Conservation (phyloP, 768 basidiomycete species). For the Russula brevipes region DNA sequence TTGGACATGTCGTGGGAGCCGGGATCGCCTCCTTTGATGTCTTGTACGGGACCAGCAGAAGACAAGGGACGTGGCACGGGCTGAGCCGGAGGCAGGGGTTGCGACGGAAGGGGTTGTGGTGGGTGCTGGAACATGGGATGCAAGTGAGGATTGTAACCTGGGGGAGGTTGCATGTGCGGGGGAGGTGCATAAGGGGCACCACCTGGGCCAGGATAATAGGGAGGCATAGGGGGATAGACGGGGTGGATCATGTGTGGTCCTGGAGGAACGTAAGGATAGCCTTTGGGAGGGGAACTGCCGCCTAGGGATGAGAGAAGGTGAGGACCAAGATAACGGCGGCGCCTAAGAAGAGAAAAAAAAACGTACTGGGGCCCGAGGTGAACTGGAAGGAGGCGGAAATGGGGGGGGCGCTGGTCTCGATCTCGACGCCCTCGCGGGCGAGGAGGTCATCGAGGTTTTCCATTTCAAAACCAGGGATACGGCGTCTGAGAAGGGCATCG, state of each 20-base stretch:
- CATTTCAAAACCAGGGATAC: slow-evolving; percentile 61
- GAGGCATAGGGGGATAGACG: slow-evolving; percentile 45
- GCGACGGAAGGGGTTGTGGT: slow-evolving; percentile 35
- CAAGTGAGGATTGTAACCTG: slow-evolving; percentile 51
- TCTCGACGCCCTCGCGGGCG: slow-evolving; percentile 61
- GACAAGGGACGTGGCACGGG: slow-evolving; percentile 30
- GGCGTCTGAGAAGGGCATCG: slow-evolving; percentile 70
- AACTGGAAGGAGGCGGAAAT: slow-evolving; percentile 31
- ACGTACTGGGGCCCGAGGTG: slow-evolving; percentile 26
- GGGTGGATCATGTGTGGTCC: slow-evolving; percentile 40
- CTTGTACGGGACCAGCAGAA: slow-evolving; percentile 27
- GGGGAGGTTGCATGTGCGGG: slow-evolving; percentile 37
- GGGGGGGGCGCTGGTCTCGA: slow-evolving; percentile 27
- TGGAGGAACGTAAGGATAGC: slow-evolving; percentile 34
- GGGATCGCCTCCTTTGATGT: slow-evolving; percentile 73
- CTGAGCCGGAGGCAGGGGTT: slow-evolving; percentile 37
- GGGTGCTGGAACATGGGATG: slow-evolving; percentile 58
- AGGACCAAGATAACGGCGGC: slow-evolving; percentile 17
- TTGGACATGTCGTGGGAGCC: slow-evolving; percentile 74
- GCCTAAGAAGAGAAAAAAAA: slow-evolving; percentile 23
- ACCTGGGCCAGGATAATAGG: slow-evolving; percentile 39
- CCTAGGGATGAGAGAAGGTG: slow-evolving; percentile 20
- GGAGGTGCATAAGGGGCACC: slow-evolving; percentile 38
- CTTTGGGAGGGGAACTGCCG: slow-evolving; percentile 32
- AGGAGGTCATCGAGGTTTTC: slow-evolving; percentile 61